Evolutionary conservation across 2,329 filamentous ascomycete genomes (phyloP).

Genomic region (Colletotrichum cordylinicola): DNA sequence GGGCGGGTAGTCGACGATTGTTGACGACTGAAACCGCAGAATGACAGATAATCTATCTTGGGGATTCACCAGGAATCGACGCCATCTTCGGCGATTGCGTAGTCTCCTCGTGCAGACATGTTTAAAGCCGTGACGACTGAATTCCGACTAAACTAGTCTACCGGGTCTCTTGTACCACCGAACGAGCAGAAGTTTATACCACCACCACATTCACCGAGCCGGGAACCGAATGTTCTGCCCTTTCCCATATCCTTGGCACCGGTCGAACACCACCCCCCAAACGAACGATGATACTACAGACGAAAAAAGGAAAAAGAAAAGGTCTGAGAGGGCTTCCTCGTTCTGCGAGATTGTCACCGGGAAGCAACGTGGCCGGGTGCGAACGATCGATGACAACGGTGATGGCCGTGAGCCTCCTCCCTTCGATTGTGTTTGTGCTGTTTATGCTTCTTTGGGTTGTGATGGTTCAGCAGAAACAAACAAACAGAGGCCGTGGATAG

Average conservation of each 20-base stretch:
- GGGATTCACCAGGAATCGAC: neutral
- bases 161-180: neutral
- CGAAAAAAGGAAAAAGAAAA: neutral
- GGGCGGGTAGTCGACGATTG: neutral
- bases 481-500: neutral
- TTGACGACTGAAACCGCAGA: neutral
- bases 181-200: neutral
- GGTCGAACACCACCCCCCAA: neutral
- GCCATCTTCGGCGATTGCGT: neutral
- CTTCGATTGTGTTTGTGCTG: neutral
- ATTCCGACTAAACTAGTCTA: neutral
- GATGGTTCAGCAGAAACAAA: neutral
- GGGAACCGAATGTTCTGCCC: neutral
- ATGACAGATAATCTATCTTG: neutral
- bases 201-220: neutral
- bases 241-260: neutral
- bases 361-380: slow-evolving; percentile 5
- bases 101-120: neutral
- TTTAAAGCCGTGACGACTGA: neutral
- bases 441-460: neutral
- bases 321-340: neutral
- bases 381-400: neutral
- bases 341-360: slow-evolving; percentile 3
- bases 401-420: neutral
- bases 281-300: neutral